Percentiles rank a stretch among this genome's conserved stretches.
Conservation (phyloP, 169 alveolate genomes). For the Babesia caballi region DNA sequence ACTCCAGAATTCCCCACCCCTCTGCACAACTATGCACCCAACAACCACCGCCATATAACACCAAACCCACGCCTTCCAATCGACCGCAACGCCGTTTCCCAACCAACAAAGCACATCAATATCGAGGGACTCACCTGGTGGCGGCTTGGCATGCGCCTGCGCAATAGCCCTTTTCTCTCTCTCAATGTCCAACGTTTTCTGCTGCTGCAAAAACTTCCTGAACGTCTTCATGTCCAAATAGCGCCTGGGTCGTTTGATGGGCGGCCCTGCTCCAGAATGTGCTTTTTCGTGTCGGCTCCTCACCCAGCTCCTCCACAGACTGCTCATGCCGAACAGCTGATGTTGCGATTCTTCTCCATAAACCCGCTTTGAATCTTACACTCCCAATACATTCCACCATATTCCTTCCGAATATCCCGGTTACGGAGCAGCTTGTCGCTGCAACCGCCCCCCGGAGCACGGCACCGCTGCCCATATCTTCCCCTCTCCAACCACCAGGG, state of each 20-base stretch:
- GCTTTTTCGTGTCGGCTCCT: not conserved
- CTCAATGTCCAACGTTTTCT: constrained; percentile 74
- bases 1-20: constrained; percentile 79
- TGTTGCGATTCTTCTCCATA: constrained; percentile 6
- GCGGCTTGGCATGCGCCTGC: constrained; percentile 71
- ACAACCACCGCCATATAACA: not conserved
- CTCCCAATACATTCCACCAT: too few species aligned
- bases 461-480: too few species aligned
- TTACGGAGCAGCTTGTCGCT: too few species aligned
- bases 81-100: too few species aligned
- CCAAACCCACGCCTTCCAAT: not conserved
- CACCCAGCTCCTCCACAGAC: constrained; percentile 59
- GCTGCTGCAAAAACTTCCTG: constrained; percentile 71
- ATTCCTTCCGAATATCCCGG: too few species aligned
- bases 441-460: too few species aligned
- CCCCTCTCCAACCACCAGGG: too few species aligned
- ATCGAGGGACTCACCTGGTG: constrained; percentile 61
- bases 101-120: not conserved
- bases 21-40: constrained; percentile 34
- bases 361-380: too few species aligned
- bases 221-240: constrained; percentile 75
- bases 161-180: constrained; percentile 69
- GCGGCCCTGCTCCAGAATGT: constrained; percentile 64
- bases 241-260: constrained; percentile 68
- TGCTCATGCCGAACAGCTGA: constrained; percentile 18